Evolutionary conservation across 192 early-diverging fungal species (phyloP).

Genomic region (Entomortierella lignicola): DNA sequence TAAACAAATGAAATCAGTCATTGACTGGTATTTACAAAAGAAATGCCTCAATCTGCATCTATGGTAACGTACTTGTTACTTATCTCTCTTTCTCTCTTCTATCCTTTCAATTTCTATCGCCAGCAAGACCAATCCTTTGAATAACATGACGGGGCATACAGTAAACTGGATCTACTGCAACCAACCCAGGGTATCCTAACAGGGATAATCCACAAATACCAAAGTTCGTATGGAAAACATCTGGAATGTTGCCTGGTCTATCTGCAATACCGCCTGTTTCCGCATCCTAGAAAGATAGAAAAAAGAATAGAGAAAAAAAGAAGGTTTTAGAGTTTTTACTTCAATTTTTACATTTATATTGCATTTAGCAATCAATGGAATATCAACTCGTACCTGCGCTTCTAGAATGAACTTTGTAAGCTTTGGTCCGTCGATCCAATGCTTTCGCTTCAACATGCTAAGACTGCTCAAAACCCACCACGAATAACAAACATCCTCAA

Average conservation of each 20-base stretch:
- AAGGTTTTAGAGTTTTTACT: no score
- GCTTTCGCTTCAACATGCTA: slow-evolving; percentile 77
- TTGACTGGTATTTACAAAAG: no score
- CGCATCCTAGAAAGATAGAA: slow-evolving; percentile 62
- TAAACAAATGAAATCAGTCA: no score
- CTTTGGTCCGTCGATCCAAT: slow-evolving; percentile 88
- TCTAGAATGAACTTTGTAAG: slow-evolving; percentile 84
- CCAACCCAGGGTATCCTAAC: slow-evolving; percentile 80
- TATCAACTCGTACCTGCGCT: slow-evolving; percentile 67
- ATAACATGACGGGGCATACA: slow-evolving; percentile 82
- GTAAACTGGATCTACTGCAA: slow-evolving; percentile 90
- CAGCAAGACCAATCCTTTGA: slow-evolving; percentile 60
- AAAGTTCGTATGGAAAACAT: slow-evolving; percentile 98
- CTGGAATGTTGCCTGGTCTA: slow-evolving; percentile 88
- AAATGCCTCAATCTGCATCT: no score
- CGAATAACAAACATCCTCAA: slow-evolving; percentile 97
- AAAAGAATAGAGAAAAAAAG: not conserved
- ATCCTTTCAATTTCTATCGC: slow-evolving; percentile 39
- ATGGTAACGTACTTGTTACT: no score
- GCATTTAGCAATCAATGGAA: no score
- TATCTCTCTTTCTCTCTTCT: no score
- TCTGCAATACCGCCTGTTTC: slow-evolving; percentile 94
- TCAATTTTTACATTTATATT: not conserved
- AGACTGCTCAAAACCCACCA: slow-evolving; percentile 98
- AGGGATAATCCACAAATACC: slow-evolving; percentile 92